Evolutionary conservation across 129 eudicot species (phyloP).

Genomic region (Chrysanthemum lavandulifolium): DNA sequence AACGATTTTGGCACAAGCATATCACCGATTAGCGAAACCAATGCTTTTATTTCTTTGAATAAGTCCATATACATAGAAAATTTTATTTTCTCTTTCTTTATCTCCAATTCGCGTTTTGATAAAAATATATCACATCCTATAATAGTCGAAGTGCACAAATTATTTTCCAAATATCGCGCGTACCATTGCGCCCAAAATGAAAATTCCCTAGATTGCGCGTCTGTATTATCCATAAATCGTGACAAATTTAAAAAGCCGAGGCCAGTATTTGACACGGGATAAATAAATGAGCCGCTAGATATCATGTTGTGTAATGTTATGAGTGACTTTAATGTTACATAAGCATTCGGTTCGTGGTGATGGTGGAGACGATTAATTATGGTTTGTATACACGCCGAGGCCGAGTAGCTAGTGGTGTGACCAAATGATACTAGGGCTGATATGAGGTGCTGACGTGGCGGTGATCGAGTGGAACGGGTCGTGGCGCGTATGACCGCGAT

Average conservation of each 20-base stretch:
- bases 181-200: slow-evolving; percentile 78
- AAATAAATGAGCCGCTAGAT: slow-evolving; percentile 31
- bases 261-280: slow-evolving; percentile 18
- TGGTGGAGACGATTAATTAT: slow-evolving; percentile 59
- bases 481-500: slow-evolving; percentile 65
- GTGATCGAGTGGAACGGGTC: slow-evolving; percentile 38
- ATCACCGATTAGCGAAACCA: slow-evolving; percentile 53
- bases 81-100: slow-evolving; percentile 20
- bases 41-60: slow-evolving; percentile 35
- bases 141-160: slow-evolving; percentile 30
- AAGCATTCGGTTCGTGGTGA: slow-evolving; percentile 38
- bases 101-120: not conserved
- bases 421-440: slow-evolving; percentile 46
- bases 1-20: slow-evolving; percentile 44
- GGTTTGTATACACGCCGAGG: slow-evolving; percentile 39
- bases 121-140: slow-evolving; percentile 23
- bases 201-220: slow-evolving; percentile 43
- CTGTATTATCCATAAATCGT: slow-evolving; percentile 35
- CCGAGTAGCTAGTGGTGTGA: slow-evolving; percentile 38
- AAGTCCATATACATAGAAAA: slow-evolving; percentile 36
- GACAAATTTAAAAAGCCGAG: slow-evolving; percentile 44
- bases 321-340: slow-evolving; percentile 67
- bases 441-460: slow-evolving; percentile 49
- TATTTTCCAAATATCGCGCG: slow-evolving; percentile 43
- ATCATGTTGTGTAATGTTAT: slow-evolving; percentile 54